phyloP scores from a whole-genome alignment of 179 eudicot species.

The Drosera spatulata region DNA sequence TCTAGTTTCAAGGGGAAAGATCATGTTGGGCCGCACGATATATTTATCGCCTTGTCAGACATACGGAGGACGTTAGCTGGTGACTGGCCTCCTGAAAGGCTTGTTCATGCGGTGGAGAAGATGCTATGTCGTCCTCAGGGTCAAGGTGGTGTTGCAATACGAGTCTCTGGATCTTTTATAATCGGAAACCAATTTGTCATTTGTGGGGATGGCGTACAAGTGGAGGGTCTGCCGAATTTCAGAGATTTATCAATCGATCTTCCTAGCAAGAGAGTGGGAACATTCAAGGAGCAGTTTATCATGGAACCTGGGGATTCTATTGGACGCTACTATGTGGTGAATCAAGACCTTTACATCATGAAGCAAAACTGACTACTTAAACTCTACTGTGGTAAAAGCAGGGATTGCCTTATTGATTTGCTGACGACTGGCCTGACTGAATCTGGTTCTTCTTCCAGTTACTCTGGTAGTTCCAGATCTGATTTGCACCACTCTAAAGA shows the following conservation, averaged over 20 bases:
- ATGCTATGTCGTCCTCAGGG: slow-evolving; percentile 82
- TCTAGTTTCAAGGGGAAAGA: slow-evolving; percentile 69
- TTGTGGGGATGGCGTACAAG: slow-evolving; percentile 92
- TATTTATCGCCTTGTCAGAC: slow-evolving; percentile 40
- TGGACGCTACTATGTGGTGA: slow-evolving; percentile 54
- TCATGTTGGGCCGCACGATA: slow-evolving; percentile 40
- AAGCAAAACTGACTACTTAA: slow-evolving; percentile 12
- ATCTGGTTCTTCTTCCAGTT: no score
- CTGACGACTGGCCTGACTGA: no score
- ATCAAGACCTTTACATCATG: slow-evolving; percentile 78
- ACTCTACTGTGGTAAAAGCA: no score
- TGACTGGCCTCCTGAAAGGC: slow-evolving; percentile 84
- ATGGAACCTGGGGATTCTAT: slow-evolving; percentile 57
- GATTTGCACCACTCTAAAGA: no score
- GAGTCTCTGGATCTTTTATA: slow-evolving; percentile 79
- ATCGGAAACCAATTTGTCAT: slow-evolving; percentile 79
- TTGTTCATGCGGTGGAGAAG: slow-evolving; percentile 86
- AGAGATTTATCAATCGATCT: slow-evolving; percentile 68
- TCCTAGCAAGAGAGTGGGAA: slow-evolving; percentile 58
- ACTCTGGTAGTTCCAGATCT: no score
- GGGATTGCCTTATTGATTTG: no score
- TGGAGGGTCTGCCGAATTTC: slow-evolving; percentile 81
- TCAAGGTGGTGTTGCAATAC: slow-evolving; percentile 70
- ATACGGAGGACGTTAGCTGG: slow-evolving; percentile 75
- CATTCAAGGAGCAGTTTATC: slow-evolving; percentile 80